Conservation (phyloP, 139 green algal genomes). For the Chlamydomonas incerta region DNA sequence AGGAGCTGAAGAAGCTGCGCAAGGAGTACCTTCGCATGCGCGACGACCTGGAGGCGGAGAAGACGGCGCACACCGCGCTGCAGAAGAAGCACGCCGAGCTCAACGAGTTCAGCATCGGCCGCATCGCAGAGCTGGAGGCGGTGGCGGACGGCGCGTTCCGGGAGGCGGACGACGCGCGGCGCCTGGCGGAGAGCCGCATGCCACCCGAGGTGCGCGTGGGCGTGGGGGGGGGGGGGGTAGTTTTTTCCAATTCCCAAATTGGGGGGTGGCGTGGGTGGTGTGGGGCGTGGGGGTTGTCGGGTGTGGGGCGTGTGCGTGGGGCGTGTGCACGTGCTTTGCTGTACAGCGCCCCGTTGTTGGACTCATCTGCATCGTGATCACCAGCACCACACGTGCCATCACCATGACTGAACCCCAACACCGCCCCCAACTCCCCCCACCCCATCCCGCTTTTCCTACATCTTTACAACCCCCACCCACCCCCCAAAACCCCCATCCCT, state of each 20-base stretch:
- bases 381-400: neutral
- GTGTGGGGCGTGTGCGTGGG: neutral
- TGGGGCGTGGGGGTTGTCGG: too few relatives aligned
- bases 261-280: too few relatives aligned
- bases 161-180: neutral
- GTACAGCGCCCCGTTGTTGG: too few relatives aligned
- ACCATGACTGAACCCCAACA: neutral
- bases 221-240: too few relatives aligned
- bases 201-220: conserved; percentile 4
- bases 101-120: neutral
- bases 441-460: too few relatives aligned
- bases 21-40: conserved; percentile 56
- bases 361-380: too few relatives aligned
- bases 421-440: too few relatives aligned
- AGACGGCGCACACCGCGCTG: conserved; percentile 30
- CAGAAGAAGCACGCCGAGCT: conserved; percentile 31
- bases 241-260: too few relatives aligned
- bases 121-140: neutral
- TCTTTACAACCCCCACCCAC: too few relatives aligned
- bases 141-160: neutral
- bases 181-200: conserved; percentile 43
- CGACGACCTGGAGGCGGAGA: conserved; percentile 59
- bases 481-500: too few relatives aligned
- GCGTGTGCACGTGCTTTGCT: too few relatives aligned
- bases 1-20: conserved; percentile 61